phyloP scores from a whole-genome alignment of 2,329 filamentous ascomycete genomes.

The Aspergillus intermedius region DNA sequence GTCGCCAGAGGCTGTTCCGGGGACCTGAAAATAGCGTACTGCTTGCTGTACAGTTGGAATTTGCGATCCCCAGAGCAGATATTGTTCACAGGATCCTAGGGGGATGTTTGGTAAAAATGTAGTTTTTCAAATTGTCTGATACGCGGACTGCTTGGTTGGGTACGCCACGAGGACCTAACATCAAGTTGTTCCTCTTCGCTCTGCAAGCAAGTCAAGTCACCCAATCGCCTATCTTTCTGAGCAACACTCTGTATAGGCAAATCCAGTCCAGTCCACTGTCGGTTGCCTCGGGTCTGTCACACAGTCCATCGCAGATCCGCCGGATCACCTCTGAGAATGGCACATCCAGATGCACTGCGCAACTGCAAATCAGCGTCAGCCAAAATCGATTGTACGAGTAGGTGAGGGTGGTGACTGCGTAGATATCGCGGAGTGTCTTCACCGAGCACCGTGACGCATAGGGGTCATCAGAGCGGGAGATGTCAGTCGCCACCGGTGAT shows the following conservation, averaged over 20 bases:
- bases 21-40: too few relatives aligned
- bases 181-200: not conserved
- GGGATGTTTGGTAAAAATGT: too few relatives aligned
- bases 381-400: slow-evolving; percentile 12
- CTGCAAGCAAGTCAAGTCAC: not conserved
- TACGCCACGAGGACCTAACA: too few relatives aligned
- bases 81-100: too few relatives aligned
- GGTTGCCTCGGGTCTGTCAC: slow-evolving; percentile 1
- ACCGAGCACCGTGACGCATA: not conserved
- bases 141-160: too few relatives aligned
- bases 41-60: too few relatives aligned
- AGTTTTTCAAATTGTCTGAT: too few relatives aligned
- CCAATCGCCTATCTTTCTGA: not conserved
- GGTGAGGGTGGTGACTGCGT: slow-evolving; percentile 3
- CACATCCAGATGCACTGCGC: slow-evolving; percentile 7
- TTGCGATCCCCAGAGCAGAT: too few relatives aligned
- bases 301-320: slow-evolving; percentile 1
- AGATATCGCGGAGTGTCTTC: slow-evolving; percentile 2
- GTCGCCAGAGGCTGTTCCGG: too few relatives aligned
- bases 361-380: slow-evolving; percentile 9
- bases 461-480: not conserved
- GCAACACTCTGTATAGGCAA: not conserved
- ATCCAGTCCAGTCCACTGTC: not conserved
- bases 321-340: slow-evolving; percentile 4
- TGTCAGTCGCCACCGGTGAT: not conserved